Evolutionary conservation across 495 filamentous ascomycete species (phyloP), one percentile per base, ranked within the genome.

Genomic region (Penicillium paxilli): DNA sequence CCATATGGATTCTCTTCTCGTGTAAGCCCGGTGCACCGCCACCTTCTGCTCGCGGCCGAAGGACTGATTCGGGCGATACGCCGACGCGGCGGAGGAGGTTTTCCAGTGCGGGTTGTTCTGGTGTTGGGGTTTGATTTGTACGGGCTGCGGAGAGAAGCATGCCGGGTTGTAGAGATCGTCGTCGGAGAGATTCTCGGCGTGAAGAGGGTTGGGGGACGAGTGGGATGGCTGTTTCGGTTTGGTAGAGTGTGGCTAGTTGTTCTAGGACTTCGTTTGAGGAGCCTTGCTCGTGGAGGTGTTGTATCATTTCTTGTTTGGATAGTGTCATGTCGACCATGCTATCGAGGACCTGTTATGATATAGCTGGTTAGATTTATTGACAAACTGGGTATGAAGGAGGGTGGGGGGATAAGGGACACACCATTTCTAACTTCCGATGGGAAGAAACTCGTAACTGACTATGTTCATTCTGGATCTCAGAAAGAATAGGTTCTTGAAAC

Each of bases 401-500:
- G n/a, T n/a, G n/a, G n/a, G n/a, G n/a, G n/a, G 23, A 12, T 47
- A 12, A 21, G 8, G 20, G 9, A 26, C 66, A 33, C 63, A 78
- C 75, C 55, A 58, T 52, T 53, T 74, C 67, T 35, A 76, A 44
- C 20, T 68, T 74, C 17, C 72, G 47, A 44, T 72, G 63, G 3
- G 64, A 69, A 2, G 52, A 54, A 26, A 60, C 60, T 17, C 62
- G 66, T 51, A 72, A 57, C 28, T 71, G 59, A 45, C 55, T 63
- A 21, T 73, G 69, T 24, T 66, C 61, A 25, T 65, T 60, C 28
- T 66, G 61, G 26, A 79, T 63, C 47, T 69, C 71, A 1, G 61
- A 70, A 3, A 85, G 67, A 14, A 84, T 82, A 1, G 81, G 83
- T 54, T 82, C 75, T 4, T 81, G 66, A 57, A 78, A 83, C 58